A percentile compares a stretch with the other conserved stretches of the same genome.
Conservation (phyloP, 495 filamentous ascomycete genomes). For the Bacidia gigantensis region DNA sequence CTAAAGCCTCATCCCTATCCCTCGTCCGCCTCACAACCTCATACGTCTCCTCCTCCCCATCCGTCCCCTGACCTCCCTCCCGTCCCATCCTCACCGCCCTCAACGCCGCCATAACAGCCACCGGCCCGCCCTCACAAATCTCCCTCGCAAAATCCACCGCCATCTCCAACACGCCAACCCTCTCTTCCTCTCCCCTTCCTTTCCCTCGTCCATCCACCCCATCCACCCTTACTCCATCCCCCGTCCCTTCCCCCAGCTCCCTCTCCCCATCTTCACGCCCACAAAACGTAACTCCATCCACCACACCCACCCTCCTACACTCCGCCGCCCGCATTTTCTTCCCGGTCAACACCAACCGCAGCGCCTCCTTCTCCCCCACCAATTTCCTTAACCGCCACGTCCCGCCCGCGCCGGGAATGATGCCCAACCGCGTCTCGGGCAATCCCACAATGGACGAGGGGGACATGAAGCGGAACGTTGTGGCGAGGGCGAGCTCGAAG, state of each 20-base stretch:
- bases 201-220: constrained; percentile 67
- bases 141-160: constrained; percentile 64
- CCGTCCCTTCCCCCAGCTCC: constrained; percentile 9
- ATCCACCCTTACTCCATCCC: constrained; percentile 74
- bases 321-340: constrained; percentile 63
- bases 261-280: constrained; percentile 37
- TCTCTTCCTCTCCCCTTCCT: constrained; percentile 38
- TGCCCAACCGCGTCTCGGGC: constrained; percentile 81
- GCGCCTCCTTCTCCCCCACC: constrained; percentile 59
- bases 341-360: constrained; percentile 78
- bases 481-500: constrained; percentile 77
- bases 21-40: constrained; percentile 38
- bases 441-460: constrained; percentile 57
- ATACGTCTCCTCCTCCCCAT: constrained; percentile 47
- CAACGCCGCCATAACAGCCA: constrained; percentile 60
- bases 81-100: constrained; percentile 41
- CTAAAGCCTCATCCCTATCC: constrained; percentile 24
- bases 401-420: constrained; percentile 88
- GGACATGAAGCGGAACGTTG: constrained; percentile 70
- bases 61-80: constrained; percentile 33
- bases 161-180: constrained; percentile 50
- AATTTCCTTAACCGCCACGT: constrained; percentile 70
- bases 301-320: constrained; percentile 72
- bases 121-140: constrained; percentile 77
- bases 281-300: constrained; percentile 68